These are phyloP conservation scores for Boletus insuetus DNA, from an alignment of 768 basidiomycete species.

Conservation along the genomic window DNA sequence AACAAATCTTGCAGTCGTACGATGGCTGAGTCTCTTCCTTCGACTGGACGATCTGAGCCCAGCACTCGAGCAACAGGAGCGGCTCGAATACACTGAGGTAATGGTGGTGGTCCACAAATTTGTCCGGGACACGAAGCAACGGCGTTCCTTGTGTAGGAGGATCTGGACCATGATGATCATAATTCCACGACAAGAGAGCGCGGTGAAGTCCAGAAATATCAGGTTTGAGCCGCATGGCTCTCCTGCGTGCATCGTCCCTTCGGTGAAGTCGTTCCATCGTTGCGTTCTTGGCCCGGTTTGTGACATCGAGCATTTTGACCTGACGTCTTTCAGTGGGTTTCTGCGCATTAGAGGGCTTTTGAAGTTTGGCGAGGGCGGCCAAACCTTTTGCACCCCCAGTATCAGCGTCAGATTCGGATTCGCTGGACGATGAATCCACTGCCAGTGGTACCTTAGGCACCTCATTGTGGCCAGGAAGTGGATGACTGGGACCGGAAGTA, in stretches of 20 bases:
- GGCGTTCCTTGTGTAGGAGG: conserved; percentile 52
- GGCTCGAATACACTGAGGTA: conserved; percentile 82
- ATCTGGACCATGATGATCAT: conserved; percentile 58
- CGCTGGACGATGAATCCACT: conserved; percentile 39
- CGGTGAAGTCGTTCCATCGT: conserved; percentile 50
- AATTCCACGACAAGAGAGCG: conserved; percentile 82
- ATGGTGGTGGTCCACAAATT: conserved; percentile 60
- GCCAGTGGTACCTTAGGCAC: conserved; percentile 4
- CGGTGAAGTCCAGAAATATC: conserved; percentile 79
- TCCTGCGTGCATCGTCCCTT: conserved; percentile 58
- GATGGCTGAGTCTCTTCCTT: conserved; percentile 60
- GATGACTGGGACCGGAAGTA: conserved; percentile 35
- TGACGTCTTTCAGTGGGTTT: conserved; percentile 59
- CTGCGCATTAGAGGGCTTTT: conserved; percentile 57
- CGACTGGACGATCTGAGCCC: conserved; percentile 81
- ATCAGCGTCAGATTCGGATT: conserved; percentile 48
- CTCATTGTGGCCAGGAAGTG: conserved; percentile 13
- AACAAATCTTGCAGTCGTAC: conserved; percentile 61
- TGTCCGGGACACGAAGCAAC: conserved; percentile 53
- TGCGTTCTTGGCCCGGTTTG: conserved; percentile 40
- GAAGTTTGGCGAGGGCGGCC: conserved; percentile 54
- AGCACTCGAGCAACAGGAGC: conserved; percentile 82
- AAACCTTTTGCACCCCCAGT: conserved; percentile 42
- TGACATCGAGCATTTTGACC: conserved; percentile 60
- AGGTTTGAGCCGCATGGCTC: conserved; percentile 72